Percentiles rank a stretch among this genome's conserved stretches.
phyloP scores from a whole-genome alignment of 192 early-diverging fungal genomes.

The Coemansia sp. region DNA sequence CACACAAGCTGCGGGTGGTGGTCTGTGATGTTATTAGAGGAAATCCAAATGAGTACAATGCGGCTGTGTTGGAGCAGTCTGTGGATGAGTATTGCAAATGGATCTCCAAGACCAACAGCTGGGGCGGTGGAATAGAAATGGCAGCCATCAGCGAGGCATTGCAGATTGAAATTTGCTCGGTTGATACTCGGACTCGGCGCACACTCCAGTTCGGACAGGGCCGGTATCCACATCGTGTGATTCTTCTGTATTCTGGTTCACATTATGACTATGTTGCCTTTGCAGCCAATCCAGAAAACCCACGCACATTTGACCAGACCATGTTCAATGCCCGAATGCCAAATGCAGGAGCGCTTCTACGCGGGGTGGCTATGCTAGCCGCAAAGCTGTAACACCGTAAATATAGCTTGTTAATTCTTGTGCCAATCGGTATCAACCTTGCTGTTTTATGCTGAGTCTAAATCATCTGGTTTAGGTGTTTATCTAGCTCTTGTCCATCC shows the following conservation, averaged over 20 bases:
- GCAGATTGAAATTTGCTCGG: slow-evolving; percentile 59
- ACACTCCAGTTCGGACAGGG: slow-evolving; percentile 67
- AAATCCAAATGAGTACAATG: slow-evolving; percentile 54
- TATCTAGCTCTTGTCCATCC: not conserved
- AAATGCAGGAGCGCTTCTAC: slow-evolving; percentile 14
- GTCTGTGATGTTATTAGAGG: slow-evolving; percentile 42
- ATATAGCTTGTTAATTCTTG: not conserved
- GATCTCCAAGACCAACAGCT: slow-evolving; percentile 57
- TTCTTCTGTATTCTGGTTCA: slow-evolving; percentile 60
- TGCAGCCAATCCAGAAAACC: slow-evolving; percentile 23
- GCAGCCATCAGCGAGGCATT: slow-evolving; percentile 57
- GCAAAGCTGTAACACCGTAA: not conserved
- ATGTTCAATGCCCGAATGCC: slow-evolving; percentile 44
- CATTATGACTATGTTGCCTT: slow-evolving; percentile 74
- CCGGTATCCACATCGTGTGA: slow-evolving; percentile 37
- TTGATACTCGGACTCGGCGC: slow-evolving; percentile 57
- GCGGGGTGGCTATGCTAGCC: slow-evolving; percentile 23
- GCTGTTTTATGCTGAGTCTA: not conserved
- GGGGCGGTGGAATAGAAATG: slow-evolving; percentile 65
- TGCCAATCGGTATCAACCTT: not conserved
- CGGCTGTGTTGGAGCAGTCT: slow-evolving; percentile 55
- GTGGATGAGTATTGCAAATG: slow-evolving; percentile 57
- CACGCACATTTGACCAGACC: slow-evolving; percentile 63
- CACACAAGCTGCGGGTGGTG: slow-evolving; percentile 29
- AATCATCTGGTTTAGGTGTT: not conserved